These are phyloP conservation scores for Scutellospora calospora DNA, from an alignment of 371 early-diverging fungal species.

Conservation along the genomic window DNA sequence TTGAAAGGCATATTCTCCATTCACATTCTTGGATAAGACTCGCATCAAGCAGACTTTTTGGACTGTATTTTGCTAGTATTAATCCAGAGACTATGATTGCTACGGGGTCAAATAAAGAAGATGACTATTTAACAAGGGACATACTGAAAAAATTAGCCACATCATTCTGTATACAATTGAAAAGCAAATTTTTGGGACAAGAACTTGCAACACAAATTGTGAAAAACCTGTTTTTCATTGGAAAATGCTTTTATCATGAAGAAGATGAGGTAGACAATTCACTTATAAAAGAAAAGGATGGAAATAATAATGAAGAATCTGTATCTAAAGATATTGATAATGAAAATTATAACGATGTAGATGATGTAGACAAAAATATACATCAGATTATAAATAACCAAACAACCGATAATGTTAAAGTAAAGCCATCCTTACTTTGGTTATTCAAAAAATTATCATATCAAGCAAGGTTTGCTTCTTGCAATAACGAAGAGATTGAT, in stretches of 20 bases:
- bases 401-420: slow-evolving; percentile 10
- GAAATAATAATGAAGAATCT: slow-evolving; percentile 58
- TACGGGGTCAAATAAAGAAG: slow-evolving; percentile 48
- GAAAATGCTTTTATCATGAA: slow-evolving; percentile 73
- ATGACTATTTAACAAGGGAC: slow-evolving; percentile 57
- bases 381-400: neutral
- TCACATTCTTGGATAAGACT: slow-evolving; percentile 93
- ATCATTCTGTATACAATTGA: slow-evolving; percentile 77
- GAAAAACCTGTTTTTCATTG: slow-evolving; percentile 93
- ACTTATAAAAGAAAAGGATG: slow-evolving; percentile 49
- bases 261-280: slow-evolving; percentile 41
- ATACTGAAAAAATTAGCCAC: slow-evolving; percentile 65
- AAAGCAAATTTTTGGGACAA: slow-evolving; percentile 70
- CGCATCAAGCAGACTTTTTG: slow-evolving; percentile 76
- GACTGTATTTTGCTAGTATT: slow-evolving; percentile 76
- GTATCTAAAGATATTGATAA: slow-evolving; percentile 53
- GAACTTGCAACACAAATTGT: slow-evolving; percentile 90
- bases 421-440: slow-evolving; percentile 64
- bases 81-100: slow-evolving; percentile 63
- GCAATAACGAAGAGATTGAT: slow-evolving; percentile 55
- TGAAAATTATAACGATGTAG: slow-evolving; percentile 47
- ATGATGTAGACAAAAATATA: neutral
- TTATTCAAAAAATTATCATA: slow-evolving; percentile 73
- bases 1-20: slow-evolving; percentile 71
- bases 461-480: slow-evolving; percentile 68